Base-by-base conservation (phyloP, 805 yeast genomes). In the Debaryomyces castellii region DNA sequence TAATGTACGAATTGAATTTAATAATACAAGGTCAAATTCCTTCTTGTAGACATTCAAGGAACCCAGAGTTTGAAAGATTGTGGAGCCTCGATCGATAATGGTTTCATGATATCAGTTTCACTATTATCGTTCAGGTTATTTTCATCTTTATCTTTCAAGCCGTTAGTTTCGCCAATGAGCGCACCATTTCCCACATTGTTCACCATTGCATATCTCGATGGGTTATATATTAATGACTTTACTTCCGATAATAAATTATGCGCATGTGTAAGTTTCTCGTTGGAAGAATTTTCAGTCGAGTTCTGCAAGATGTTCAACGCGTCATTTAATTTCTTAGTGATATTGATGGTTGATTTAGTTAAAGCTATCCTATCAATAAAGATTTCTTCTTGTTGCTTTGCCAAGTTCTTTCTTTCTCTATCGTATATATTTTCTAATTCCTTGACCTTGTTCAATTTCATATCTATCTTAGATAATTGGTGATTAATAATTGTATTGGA, bases 321-420 rank as follows among this genome's bases (percentile, higher is more conserved):
- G 30, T 68, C 70, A 39, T 63, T 60, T 39, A 82, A 59, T 54
- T 79, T 84, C 33, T 71, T 60, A 38, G 81, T 65, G 4, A 85
- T 70, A 2, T 69, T 55, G 16, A 74, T 66, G 1, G 89, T 78
- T 14, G 81, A 73, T 57, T 81, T 83, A 36, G 85, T 75, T 51
- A 87, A 73, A n/a, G 87, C 75, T 28, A 87, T 59, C 46, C 89
- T 69, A 53, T 86, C 89, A 40, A 84, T 61, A 51, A 85, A 78
- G 5, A 83, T 58, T 50, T 83, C 88, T 53, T 83, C 86, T 55
- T 85, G 87, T 56, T 82, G 84, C 48, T 74, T 77, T 24, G 78
- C 76, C 39, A 86, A 57, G 27, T 75, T 67, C 51, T 80, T 82
- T 52, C 81, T 79, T 57, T 86, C 89, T 30, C 78, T 64, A 54